phyloP scores from a whole-genome alignment of 352 stramenopile genomes.

The Aphanomyces cochlioides region DNA sequence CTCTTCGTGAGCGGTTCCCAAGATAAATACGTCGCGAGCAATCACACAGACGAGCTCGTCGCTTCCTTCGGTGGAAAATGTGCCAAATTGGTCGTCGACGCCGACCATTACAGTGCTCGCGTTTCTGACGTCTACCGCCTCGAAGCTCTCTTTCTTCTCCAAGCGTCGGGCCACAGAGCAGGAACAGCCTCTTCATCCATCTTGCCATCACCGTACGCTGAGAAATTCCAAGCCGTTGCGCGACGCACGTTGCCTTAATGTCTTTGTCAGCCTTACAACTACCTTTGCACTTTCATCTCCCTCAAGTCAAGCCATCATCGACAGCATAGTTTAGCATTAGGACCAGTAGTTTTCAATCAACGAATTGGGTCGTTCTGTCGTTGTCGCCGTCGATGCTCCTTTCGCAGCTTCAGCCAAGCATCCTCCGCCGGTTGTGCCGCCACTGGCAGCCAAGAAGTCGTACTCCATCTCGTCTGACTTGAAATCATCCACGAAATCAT shows the following conservation, averaged over 20 bases:
- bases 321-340: background rate
- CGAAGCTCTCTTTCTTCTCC: slow-evolving; percentile 3
- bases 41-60: slow-evolving; percentile 66
- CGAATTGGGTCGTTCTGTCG: slow-evolving; percentile 3
- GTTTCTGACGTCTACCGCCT: slow-evolving; percentile 4
- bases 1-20: slow-evolving; percentile 60
- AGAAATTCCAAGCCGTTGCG: background rate
- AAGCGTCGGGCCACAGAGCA: background rate
- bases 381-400: background rate
- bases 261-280: too few relatives aligned
- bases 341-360: slow-evolving; percentile 30
- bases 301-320: background rate
- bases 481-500: slow-evolving; percentile 80
- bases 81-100: slow-evolving; percentile 9
- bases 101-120: slow-evolving; percentile 23
- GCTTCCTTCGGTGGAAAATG: slow-evolving; percentile 53
- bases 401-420: slow-evolving; percentile 1
- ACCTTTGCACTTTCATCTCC: too few relatives aligned
- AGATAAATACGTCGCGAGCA: slow-evolving; percentile 61
- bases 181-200: background rate
- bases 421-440: background rate
- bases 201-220: background rate
- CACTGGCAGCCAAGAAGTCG: slow-evolving; percentile 2
- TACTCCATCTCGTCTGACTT: slow-evolving; percentile 43
- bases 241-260: background rate